Conservation (phyloP, 2,329 filamentous ascomycete genomes). For the Trichoderma cornu-damae region DNA sequence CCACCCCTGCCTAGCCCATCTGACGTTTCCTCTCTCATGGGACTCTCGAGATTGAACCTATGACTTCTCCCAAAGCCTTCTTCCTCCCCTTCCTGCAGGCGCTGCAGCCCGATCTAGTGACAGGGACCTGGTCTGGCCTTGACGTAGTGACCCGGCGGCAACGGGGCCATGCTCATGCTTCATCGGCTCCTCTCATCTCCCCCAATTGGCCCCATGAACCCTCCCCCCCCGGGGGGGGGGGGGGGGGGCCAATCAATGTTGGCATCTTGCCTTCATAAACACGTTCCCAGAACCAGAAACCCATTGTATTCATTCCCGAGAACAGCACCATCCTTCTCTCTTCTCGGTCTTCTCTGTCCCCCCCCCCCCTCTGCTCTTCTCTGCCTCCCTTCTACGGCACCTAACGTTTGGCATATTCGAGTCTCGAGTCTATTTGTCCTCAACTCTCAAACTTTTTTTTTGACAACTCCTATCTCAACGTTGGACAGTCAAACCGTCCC, state of each 20-base stretch:
- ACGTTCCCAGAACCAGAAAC: slow-evolving; percentile 23
- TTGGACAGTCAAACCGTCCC: not conserved
- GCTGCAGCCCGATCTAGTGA: slow-evolving; percentile 20
- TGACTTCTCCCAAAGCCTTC: slow-evolving; percentile 10
- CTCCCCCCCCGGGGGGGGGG: no score
- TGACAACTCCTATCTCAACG: not conserved
- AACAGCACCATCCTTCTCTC: slow-evolving; percentile 24
- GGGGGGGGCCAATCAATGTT: slow-evolving; percentile 35
- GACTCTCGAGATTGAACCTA: slow-evolving; percentile 17
- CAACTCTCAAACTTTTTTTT: not conserved
- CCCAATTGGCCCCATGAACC: slow-evolving; percentile 32
- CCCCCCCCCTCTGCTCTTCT: no score
- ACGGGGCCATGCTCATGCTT: slow-evolving; percentile 31
- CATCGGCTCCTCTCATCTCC: slow-evolving; percentile 31
- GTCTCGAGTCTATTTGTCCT: not conserved
- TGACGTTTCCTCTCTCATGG: slow-evolving; percentile 27
- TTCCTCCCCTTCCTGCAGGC: slow-evolving; percentile 12
- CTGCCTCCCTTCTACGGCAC: slow-evolving; percentile 12
- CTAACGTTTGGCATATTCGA: not conserved
- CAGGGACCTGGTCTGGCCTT: slow-evolving; percentile 25
- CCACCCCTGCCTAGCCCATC: slow-evolving; percentile 22
- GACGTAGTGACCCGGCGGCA: slow-evolving; percentile 31
- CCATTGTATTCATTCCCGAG: slow-evolving; percentile 27
- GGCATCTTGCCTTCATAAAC: slow-evolving; percentile 28
- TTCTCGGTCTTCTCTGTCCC: slow-evolving; percentile 4